These are phyloP conservation scores for Saccharomycopsis microspora DNA, from an alignment of 805 yeast genomes.

Conservation along the genomic window DNA sequence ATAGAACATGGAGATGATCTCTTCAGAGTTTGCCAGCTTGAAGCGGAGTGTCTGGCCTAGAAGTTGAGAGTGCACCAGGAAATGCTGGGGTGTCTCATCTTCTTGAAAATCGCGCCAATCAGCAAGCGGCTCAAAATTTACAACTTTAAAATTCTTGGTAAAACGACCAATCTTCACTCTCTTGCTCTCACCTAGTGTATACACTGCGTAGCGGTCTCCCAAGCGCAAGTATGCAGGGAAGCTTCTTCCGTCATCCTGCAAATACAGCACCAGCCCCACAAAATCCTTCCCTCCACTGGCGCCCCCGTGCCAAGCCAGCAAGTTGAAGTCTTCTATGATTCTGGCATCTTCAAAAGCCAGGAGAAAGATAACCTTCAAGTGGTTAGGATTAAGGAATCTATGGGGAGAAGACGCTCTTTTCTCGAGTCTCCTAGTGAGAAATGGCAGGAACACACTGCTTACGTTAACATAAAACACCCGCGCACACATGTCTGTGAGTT, in stretches of 20 bases:
- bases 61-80: conserved; percentile 2
- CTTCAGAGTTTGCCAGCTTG: conserved; percentile 1
- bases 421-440: not conserved
- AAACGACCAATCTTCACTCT: conserved; percentile 7
- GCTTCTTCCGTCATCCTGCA: conserved; percentile 27
- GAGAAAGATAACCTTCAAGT: conserved; percentile 18
- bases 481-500: conserved; percentile 39
- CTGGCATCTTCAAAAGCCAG: conserved; percentile 28
- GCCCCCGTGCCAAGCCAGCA: conserved; percentile 30
- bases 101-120: conserved; percentile 14
- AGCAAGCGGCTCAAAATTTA: conserved; percentile 12
- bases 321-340: conserved; percentile 31
- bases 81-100: not conserved
- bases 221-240: conserved; percentile 4
- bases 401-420: not conserved
- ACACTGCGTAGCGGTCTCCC: conserved; percentile 4
- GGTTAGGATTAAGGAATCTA: conserved; percentile 18
- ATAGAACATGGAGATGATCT: conserved; percentile 9
- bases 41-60: conserved; percentile 4
- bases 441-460: conserved; percentile 7
- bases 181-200: conserved; percentile 3
- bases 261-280: conserved; percentile 37
- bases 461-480: conserved; percentile 32
- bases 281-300: conserved; percentile 22
- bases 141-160: conserved; percentile 4